Evolutionary conservation across 495 filamentous ascomycete genomes (phyloP), one percentile per base, ranked within the genome.

Genomic region (Penicillium goetzii): DNA sequence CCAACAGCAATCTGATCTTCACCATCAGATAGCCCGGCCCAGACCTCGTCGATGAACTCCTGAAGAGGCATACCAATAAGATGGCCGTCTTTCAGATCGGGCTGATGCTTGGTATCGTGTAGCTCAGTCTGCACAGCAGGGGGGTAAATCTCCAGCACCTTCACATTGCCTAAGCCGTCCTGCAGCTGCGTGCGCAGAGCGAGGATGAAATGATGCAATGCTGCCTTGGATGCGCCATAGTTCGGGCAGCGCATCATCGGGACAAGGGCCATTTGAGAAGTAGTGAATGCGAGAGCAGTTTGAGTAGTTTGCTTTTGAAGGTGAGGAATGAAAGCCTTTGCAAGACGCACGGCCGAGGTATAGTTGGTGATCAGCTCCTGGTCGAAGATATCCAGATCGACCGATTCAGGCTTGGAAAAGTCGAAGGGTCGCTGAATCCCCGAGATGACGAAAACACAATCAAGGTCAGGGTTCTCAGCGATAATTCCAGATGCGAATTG

Each of bases 331-430:
- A 92, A 88, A 0, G 82, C 81, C 14, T 86, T 81, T 23, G 84
- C 81, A 1, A 91, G 76, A 62, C 85, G 79, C 8, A 93, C 70
- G 51, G 83, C 81, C 17, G 88, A 80, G 32, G 83, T 82, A 74
- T 91, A 92, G 75, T 93, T 92, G 2, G 86, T 90, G 10, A 73
- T 75, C 28, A 91, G 59, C 68, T 92, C 90, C 8, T 74, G 63
- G 47, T 84, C 74, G 33, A 89, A 71, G 4, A 79, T 65, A 10
- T 74, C 68, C 0, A 92, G 76, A 67, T 89, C 81, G 58, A 92
- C 80, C 10, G 74, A 78, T 11, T 77, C 74, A 1, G 90, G 88
- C 21, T 85, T 76, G 25, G 84, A 76, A 74, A 92, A 92, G 73
- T 92, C 80, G 52, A 89, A 78, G 4, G 68, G 60, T 40, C 83